These are phyloP conservation scores for Suillus subluteus DNA, from an alignment of 768 basidiomycete genomes.

Conservation along the genomic window DNA sequence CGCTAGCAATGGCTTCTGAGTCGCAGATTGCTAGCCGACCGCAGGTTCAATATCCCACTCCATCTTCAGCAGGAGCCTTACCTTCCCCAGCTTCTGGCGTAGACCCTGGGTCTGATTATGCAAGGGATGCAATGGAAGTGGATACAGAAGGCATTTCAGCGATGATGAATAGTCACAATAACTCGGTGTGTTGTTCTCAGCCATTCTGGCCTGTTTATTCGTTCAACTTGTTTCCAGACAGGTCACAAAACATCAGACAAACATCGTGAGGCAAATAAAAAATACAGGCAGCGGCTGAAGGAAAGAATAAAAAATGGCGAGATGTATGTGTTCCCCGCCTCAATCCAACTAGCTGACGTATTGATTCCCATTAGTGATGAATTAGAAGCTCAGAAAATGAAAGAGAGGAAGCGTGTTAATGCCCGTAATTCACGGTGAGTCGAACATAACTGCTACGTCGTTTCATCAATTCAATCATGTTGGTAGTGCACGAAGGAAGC, in stretches of 20 bases:
- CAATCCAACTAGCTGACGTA: not conserved
- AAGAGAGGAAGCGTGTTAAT: slow-evolving; percentile 1
- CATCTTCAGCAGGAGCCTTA: not conserved
- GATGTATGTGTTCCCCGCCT: not conserved
- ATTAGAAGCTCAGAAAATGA: slow-evolving; percentile 5
- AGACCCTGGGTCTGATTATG: not conserved
- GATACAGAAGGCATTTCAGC: not conserved
- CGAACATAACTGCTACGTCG: not conserved
- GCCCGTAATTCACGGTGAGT: slow-evolving; percentile 7
- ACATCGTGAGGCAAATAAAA: slow-evolving; percentile 4
- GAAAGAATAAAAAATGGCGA: slow-evolving; percentile 9
- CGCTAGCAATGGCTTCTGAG: not conserved
- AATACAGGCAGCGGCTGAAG: slow-evolving; percentile 4
- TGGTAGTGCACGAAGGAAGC: slow-evolving; percentile 3
- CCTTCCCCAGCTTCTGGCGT: not conserved
- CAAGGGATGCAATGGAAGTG: slow-evolving; percentile 1
- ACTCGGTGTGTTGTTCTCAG: not conserved
- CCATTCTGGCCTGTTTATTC: not conserved
- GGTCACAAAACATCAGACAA: not conserved
- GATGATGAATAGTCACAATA: not conserved
- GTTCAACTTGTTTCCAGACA: not conserved
- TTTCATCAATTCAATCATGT: not conserved
- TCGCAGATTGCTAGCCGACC: not conserved
- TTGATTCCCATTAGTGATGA: not conserved
- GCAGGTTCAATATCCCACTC: not conserved